Conservation (phyloP, 2,329 filamentous ascomycete genomes). For the Colletotrichum costaricense region DNA sequence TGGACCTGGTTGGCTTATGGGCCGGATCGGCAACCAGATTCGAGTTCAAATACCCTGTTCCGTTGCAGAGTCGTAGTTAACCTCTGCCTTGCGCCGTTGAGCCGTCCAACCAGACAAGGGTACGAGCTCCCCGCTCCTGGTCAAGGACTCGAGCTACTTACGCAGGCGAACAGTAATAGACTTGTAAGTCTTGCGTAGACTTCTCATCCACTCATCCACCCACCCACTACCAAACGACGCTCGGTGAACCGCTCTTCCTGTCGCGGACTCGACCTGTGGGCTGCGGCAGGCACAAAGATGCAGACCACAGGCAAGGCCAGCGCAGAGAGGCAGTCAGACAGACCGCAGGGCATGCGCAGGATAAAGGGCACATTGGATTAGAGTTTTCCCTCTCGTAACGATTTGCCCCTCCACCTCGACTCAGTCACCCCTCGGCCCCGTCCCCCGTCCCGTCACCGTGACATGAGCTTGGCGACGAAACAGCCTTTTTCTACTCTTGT, state of each 20-base stretch:
- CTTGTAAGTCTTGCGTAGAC: background rate
- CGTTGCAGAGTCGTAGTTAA: constrained; percentile 8
- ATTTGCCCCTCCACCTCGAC: constrained; percentile 32
- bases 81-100: background rate
- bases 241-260: constrained; percentile 3
- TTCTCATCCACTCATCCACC: background rate
- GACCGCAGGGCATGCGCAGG: background rate
- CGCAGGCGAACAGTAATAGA: too few relatives aligned
- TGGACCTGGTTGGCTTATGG: constrained; percentile 3
- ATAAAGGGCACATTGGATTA: constrained; percentile 15
- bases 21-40: constrained; percentile 11
- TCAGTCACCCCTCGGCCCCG: constrained; percentile 5
- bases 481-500: constrained; percentile 19
- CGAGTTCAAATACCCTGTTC: constrained; percentile 13
- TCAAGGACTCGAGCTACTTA: background rate
- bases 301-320: background rate
- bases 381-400: constrained; percentile 29
- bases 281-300: background rate
- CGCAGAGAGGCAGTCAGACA: background rate
- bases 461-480: constrained; percentile 30
- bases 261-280: background rate
- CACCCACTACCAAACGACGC: constrained; percentile 2
- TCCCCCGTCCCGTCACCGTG: constrained; percentile 23
- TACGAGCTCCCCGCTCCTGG: background rate
- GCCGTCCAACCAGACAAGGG: background rate